phyloP scores from a whole-genome alignment of 139 green algal genomes.

The Chlamydomonas urium region DNA sequence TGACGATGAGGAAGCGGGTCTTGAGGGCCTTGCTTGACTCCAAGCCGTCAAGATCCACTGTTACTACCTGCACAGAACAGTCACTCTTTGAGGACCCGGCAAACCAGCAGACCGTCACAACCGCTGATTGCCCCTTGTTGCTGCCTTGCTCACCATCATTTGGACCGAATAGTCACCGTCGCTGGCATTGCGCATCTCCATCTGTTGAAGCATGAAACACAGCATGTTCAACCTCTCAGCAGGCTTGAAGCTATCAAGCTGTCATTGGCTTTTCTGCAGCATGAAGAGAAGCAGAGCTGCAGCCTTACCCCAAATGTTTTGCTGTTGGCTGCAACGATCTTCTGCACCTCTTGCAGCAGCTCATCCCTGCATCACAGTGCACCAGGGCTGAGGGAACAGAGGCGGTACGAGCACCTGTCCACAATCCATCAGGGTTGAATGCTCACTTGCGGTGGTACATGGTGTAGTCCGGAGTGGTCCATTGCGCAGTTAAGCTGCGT shows the following conservation, averaged over 20 bases:
- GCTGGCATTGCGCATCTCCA: constrained; percentile 20
- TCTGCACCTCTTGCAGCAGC: constrained; percentile 45
- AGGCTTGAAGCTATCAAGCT: too few species aligned
- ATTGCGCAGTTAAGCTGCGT: not conserved
- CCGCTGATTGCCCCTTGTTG: too few species aligned
- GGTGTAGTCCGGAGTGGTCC: constrained; percentile 51
- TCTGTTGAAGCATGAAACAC: constrained; percentile 2
- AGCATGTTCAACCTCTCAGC: too few species aligned
- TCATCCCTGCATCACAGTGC: constrained; percentile 42
- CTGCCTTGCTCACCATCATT: constrained; percentile 25
- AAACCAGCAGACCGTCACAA: too few species aligned
- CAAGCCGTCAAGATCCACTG: too few species aligned
- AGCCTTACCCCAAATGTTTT: constrained; percentile 50
- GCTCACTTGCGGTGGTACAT: constrained; percentile 67
- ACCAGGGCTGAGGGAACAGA: not conserved
- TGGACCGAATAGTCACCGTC: constrained; percentile 35
- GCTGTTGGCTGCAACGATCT: constrained; percentile 40
- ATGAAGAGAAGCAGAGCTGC: too few species aligned
- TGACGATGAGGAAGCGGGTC: too few species aligned
- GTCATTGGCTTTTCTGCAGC: too few species aligned
- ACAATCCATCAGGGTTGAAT: not conserved
- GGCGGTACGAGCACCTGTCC: not conserved
- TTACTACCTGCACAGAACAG: too few species aligned
- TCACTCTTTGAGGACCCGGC: too few species aligned
- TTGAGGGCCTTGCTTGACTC: too few species aligned